phyloP scores from a whole-genome alignment of 208 protist species.

The Polymyxa betae region DNA sequence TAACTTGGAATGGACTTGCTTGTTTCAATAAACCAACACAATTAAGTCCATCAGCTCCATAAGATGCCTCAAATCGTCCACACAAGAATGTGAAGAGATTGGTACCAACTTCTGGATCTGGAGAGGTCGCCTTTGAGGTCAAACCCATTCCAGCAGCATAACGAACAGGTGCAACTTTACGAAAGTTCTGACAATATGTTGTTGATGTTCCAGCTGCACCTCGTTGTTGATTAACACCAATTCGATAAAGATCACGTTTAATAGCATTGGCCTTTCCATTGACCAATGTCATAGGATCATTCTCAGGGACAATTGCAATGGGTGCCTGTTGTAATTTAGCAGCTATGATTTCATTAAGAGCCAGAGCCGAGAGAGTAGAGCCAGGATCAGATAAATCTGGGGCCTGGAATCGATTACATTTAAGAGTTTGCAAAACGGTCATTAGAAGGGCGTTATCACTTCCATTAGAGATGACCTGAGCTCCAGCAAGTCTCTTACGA shows the following conservation, averaged over 20 bases:
- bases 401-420: constrained; percentile 1
- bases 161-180: not conserved
- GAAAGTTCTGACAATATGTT: constrained; percentile 21
- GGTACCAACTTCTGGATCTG: not conserved
- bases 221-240: constrained; percentile 5
- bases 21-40: not conserved
- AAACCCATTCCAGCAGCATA: not conserved
- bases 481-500: not conserved
- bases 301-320: not conserved
- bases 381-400: not conserved
- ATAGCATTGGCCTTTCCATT: not conserved
- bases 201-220: not conserved
- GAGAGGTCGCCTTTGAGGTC: not conserved
- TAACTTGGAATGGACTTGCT: not conserved
- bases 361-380: not conserved
- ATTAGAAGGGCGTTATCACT: constrained; percentile 28
- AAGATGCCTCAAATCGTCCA: not conserved
- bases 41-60: constrained; percentile 33
- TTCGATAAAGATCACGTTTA: constrained; percentile 34
- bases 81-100: constrained; percentile 30
- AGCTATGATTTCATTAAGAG: constrained; percentile 3
- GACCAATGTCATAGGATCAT: not conserved
- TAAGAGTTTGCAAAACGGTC: not conserved
- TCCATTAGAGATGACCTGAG: constrained; percentile 18
- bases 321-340: not conserved